phyloP scores from a whole-genome alignment of 2,329 filamentous ascomycete genomes.

The Botrytis hyacinthi region DNA sequence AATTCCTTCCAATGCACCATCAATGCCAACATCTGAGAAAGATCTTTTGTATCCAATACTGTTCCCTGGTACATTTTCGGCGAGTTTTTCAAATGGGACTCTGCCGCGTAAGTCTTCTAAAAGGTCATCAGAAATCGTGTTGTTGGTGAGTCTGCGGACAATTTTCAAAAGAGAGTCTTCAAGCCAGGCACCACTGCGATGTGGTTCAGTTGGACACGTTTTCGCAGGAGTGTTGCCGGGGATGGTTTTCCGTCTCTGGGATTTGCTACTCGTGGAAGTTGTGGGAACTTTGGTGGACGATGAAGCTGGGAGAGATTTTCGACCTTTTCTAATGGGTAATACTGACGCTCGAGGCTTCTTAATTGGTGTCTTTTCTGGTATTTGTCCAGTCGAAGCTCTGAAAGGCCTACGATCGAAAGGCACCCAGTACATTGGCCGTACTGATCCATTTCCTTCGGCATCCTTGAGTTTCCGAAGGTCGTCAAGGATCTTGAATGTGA shows the following conservation, averaged over 20 bases:
- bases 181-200: conserved; percentile 8
- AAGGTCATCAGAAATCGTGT: neutral
- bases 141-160: neutral
- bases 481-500: conserved; percentile 37
- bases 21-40: conserved; percentile 5
- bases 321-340: neutral
- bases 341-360: neutral
- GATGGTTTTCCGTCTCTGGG: neutral
- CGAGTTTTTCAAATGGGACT: conserved; percentile 10
- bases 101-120: conserved; percentile 5
- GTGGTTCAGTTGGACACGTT: neutral
- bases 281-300: neutral
- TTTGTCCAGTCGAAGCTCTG: conserved; percentile 20
- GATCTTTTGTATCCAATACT: conserved; percentile 18
- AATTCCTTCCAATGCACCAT: neutral
- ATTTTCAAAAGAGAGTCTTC: neutral
- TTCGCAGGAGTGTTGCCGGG: neutral
- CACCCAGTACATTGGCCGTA: conserved; percentile 27
- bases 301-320: conserved; percentile 12
- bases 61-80: conserved; percentile 13
- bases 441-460: conserved; percentile 24
- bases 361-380: neutral
- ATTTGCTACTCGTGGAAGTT: neutral
- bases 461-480: conserved; percentile 29
- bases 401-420: conserved; percentile 8